These are phyloP conservation scores for Solanum bukasovii DNA, from an alignment of 257 asterid species.

Conservation along the genomic window DNA sequence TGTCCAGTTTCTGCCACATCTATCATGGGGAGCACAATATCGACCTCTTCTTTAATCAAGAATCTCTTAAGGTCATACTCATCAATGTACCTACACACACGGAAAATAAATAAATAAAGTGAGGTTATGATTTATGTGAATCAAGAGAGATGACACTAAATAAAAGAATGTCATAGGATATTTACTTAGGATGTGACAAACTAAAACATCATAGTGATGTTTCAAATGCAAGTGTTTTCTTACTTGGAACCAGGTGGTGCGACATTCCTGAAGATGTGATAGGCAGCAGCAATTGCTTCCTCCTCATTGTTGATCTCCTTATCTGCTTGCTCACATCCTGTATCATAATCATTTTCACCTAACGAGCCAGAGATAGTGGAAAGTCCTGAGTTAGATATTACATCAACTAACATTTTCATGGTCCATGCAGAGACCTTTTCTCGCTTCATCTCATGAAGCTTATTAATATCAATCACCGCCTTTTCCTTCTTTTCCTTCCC, in stretches of 20 bases:
- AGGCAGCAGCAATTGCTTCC: constrained; percentile 83
- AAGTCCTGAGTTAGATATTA: constrained; percentile 60
- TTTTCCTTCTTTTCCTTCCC: constrained; percentile 51
- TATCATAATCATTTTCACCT: constrained; percentile 33
- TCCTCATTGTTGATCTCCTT: constrained; percentile 70
- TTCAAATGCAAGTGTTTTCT: constrained; percentile 10
- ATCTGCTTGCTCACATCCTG: constrained; percentile 42
- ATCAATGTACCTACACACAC: constrained; percentile 44
- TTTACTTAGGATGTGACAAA: not conserved
- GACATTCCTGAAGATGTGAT: constrained; percentile 63
- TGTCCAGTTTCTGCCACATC: constrained; percentile 54
- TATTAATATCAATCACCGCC: constrained; percentile 43
- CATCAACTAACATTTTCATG: constrained; percentile 73
- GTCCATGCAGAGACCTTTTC: constrained; percentile 91
- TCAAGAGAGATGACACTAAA: not conserved
- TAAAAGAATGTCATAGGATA: not conserved
- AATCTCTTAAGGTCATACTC: constrained; percentile 62
- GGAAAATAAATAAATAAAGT: not conserved
- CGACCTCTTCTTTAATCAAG: constrained; percentile 86
- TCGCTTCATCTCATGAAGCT: constrained; percentile 67
- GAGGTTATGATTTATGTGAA: not conserved
- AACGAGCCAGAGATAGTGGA: constrained; percentile 54
- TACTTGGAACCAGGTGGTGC: constrained; percentile 72
- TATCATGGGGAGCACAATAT: constrained; percentile 60
- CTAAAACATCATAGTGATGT: not conserved